Base-by-base conservation (phyloP, 148 eudicot genomes). In the Rhododendron simsii region DNA sequence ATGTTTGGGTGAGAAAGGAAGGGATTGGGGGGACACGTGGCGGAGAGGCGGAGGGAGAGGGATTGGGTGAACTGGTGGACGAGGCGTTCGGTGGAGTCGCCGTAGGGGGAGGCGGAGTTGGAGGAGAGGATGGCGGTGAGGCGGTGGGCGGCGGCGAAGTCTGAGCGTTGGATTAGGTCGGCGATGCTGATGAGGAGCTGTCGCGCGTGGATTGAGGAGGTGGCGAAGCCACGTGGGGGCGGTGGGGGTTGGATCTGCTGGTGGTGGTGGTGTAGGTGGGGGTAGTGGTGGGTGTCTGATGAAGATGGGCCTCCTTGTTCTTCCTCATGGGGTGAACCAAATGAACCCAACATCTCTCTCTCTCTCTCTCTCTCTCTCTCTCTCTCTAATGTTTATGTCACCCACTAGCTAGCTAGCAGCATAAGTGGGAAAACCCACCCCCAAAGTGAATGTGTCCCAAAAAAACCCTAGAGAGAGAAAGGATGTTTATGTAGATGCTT, bases 41-140 rank as follows among this genome's bases (percentile, higher is more conserved):
- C 90, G 84, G 86, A 84, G 78, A 95, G 90, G 51, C 94, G 93
- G 84, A 85, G 86, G 8, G 85, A 80, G 74, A 96, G 92, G 87
- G 99, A 93, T 80, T 86, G 90, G 44, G 93, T 90, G 93, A 96
- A 93, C 39, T 91, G 93, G 78, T 90, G 89, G 74, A 89, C 87
- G 5, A 96, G 85, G 26, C 99, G 84, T 61, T 93, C 94, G 28
- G 93, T 86, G 65, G 98, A 91, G 87, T 96, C 99, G 0, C 99
- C 99, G 75, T 67, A 89, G 28, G 94, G 93, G 37, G 37, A 28
- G 7, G 93, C 87, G 50, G 95, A 90, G 41, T 88, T 88, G 41
- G 93, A 67, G 63, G 94, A 87, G 2, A 94, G 87, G 35, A 95
- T 88, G 90, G 92, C 59, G 82, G 93, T 86, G 53, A 96, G 90